Conservation (phyloP, 148 eudicot species). For the Fallopia convolvulus region DNA sequence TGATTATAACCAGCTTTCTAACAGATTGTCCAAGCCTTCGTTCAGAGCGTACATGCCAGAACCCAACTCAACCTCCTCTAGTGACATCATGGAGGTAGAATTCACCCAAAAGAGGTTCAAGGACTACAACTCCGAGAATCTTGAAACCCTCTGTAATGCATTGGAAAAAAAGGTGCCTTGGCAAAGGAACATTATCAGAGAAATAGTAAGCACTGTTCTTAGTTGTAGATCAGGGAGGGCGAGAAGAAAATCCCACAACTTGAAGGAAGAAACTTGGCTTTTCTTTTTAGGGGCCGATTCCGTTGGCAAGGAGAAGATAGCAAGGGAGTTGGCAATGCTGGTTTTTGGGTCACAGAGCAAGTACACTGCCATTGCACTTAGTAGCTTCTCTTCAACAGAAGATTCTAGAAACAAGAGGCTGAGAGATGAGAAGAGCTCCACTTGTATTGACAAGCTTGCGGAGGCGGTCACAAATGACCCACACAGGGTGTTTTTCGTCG, state of each 20-base stretch:
- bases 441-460: conserved; percentile 44
- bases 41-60: conserved; percentile 29
- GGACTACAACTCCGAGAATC: conserved; percentile 49
- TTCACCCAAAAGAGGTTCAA: conserved; percentile 36
- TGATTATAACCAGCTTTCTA: neutral
- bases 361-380: conserved; percentile 39
- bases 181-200: conserved; percentile 55
- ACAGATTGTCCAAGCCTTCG: neutral
- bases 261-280: conserved; percentile 83
- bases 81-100: conserved; percentile 52
- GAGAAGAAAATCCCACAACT: conserved; percentile 27
- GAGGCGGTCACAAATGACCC: conserved; percentile 45
- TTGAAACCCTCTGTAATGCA: conserved; percentile 49
- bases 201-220: conserved; percentile 54
- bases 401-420: conserved; percentile 53
- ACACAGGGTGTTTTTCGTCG: conserved; percentile 72
- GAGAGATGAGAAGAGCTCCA: conserved; percentile 59
- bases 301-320: conserved; percentile 59
- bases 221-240: conserved; percentile 58
- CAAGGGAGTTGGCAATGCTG: conserved; percentile 58
- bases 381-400: conserved; percentile 57
- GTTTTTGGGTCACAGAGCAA: conserved; percentile 60
- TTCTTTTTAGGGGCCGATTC: conserved; percentile 62
- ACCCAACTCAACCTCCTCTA: conserved; percentile 48
- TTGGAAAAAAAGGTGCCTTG: conserved; percentile 64